Base-by-base conservation (phyloP, 495 filamentous ascomycete genomes). In the Geopyxis carbonaria region DNA sequence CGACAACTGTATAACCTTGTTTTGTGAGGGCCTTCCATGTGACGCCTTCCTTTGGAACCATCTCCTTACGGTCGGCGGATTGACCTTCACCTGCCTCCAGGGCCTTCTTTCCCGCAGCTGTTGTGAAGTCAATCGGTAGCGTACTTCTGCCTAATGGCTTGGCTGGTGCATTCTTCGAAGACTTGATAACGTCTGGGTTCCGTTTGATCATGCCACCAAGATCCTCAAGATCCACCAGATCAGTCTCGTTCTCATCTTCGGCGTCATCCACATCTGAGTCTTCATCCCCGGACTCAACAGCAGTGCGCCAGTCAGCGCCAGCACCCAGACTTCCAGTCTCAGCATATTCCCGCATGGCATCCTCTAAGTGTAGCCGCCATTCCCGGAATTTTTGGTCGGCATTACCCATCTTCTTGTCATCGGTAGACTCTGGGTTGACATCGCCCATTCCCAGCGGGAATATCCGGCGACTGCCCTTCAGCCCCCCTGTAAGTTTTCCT, bases 1-100 rank as follows among this genome's bases (percentile, higher is more conserved):
- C 87, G 34, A 95, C 76, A 40, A 95, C 94, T 0, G 78, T 72
- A 57, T 95, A 95, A 13, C 87, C 87, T 66, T 95, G 87, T 55
- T 94, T 95, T 2, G 87, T 95, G 30, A 94, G 68, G 34, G 87
- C 64, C 7, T 72, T 64, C 49, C 93, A 78, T 0, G 87, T 95
- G 1, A 89, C 85, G 4, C 86, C 93, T 29, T 69, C 73, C 45
- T 75, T 78, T 4, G 87, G 81, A 3, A 95, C 87, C 87, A 95
- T 95, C 59, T 87, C 80, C 60, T 93, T 93, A 22, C 60, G 57
- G 31, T 64, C 58, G 36, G 61, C 46, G 6, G 62, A 56, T 2
- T 63, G 53, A 0, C 60, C 51, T 8, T 59, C 43, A 1, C 49
- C 51, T 7, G 39, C 43, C 34, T 39, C 54, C n/a, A 64, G 59